Percentiles rank a stretch among this genome's conserved stretches.
Evolutionary conservation across 352 stramenopile species (phyloP).

Genomic region (Pythium sukuiense): DNA sequence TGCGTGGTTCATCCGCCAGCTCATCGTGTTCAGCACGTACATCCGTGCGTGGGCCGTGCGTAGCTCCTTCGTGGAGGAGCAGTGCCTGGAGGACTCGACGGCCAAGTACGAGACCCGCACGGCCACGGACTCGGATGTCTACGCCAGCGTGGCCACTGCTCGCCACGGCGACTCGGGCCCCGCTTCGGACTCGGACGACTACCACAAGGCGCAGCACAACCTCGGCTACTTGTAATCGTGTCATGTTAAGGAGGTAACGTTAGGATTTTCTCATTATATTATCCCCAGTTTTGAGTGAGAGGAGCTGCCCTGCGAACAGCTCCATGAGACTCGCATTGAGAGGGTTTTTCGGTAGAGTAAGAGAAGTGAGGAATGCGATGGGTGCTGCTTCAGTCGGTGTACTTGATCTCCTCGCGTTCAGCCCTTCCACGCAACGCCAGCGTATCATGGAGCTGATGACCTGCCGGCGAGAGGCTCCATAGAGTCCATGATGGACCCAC

Average conservation of each 20-base stretch:
- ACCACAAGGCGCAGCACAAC: constrained; percentile 3
- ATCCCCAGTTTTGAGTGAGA: not conserved
- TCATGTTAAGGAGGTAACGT: not conserved
- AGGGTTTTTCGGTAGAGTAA: not conserved
- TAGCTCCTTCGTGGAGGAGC: constrained; percentile 17
- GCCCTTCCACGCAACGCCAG: too few species aligned
- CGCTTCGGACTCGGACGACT: constrained; percentile 6
- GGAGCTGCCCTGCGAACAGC: not conserved
- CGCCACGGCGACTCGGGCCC: constrained; percentile 8
- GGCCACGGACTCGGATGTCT: constrained; percentile 21
- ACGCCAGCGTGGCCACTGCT: constrained; percentile 20
- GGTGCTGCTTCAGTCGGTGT: not conserved
- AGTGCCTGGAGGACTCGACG: constrained; percentile 7
- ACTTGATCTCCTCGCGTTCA: not conserved
- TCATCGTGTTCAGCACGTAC: constrained; percentile 3
- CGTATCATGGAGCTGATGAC: too few species aligned
- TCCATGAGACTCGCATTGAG: not conserved
- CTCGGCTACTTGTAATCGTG: not conserved
- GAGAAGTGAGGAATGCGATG: not conserved
- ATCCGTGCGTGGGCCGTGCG: constrained; percentile 3
- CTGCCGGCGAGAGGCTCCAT: too few species aligned
- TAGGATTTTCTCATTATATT: not conserved
- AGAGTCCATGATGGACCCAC: too few species aligned
- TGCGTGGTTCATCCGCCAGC: not conserved
- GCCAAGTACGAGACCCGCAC: constrained; percentile 24